Base-by-base conservation (phyloP, 73 alveolate species). In the Blepharisma stoltei region DNA sequence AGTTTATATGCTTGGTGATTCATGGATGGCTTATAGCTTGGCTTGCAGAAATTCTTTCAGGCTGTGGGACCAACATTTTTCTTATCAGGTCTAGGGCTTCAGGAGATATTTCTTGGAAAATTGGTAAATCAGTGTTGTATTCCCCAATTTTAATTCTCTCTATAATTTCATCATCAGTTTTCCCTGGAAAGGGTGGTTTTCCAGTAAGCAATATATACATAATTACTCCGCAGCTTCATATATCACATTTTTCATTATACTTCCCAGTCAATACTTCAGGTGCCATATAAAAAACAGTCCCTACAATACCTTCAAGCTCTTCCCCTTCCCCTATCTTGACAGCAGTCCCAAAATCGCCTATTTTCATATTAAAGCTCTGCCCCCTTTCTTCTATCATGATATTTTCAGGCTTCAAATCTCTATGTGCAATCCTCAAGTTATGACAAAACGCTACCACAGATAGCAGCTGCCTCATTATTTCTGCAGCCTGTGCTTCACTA, bases 401-500 rank as follows among this genome's bases (percentile, higher is more conserved):
- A 76, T 92, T 92, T 41, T 87, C 95, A 7, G 98, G 98, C 49
- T 92, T 92, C 45, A 92, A 54, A 73, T 92, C 98, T 77, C 98
- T 49, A 80, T 92, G 98, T 0, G 86, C 89, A 18, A 90, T 88
- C 43, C 83, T 83, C 84, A 77, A 82, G 46, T 77, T 80, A 76
- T 92, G 98, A 48, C 94, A 87, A 78, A 89, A 90, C 55, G 83
- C 78, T 38, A 90, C 80, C 6, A 90, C 96, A 6, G 86, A 54
- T 7, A 89, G 83, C 4, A 92, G 75, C 82, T 90, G 90, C 23
- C 76, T 81, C 88, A 87, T 86, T 37, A 89, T 80, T 50, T 83
- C 83, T 21, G 91, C 85, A 11, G 90, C 97, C 32, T 78, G 78
- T 50, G 70, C 54, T 76, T 91, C 97, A 6, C 91, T 54, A 37